Percentiles rank a stretch among this genome's conserved stretches.
These are phyloP conservation scores for Komagataella ulmi DNA, from an alignment of 805 yeast genomes.

Conservation along the genomic window DNA sequence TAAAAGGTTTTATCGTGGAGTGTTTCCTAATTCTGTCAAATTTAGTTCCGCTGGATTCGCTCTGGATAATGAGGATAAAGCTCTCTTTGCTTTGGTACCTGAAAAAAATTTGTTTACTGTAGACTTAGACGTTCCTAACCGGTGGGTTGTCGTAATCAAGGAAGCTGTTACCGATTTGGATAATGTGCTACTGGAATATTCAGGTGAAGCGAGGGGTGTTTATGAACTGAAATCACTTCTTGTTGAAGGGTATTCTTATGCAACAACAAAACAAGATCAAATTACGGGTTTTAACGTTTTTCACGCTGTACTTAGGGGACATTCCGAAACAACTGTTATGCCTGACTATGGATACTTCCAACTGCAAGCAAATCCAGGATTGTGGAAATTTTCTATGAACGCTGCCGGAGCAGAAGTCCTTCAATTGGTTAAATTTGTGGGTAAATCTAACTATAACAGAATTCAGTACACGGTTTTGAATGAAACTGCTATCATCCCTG, in stretches of 20 bases:
- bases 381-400: conserved; percentile 52
- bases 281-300: no score
- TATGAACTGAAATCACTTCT: conserved; percentile 41
- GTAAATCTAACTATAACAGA: conserved; percentile 1
- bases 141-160: conserved; percentile 55
- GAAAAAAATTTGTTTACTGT: conserved; percentile 35
- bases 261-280: no score
- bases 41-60: conserved; percentile 17
- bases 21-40: conserved; percentile 19
- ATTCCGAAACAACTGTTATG: conserved; percentile 59
- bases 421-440: no score
- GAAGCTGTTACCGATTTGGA: conserved; percentile 47
- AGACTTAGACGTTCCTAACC: conserved; percentile 44
- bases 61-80: conserved; percentile 12
- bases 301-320: conserved; percentile 1
- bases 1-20: conserved; percentile 45
- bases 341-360: conserved; percentile 77
- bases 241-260: conserved; percentile 60
- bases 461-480: conserved; percentile 4
- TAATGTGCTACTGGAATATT: conserved; percentile 34
- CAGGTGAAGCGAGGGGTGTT: conserved; percentile 24
- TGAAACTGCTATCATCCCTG: conserved; percentile 11
- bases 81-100: conserved; percentile 33
- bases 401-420: no score
- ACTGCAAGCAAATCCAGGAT: conserved; percentile 60